Percentiles rank a stretch among this genome's conserved stretches.
phyloP scores from a whole-genome alignment of 768 basidiomycete genomes.

The Rhizopogon vinicolor region DNA sequence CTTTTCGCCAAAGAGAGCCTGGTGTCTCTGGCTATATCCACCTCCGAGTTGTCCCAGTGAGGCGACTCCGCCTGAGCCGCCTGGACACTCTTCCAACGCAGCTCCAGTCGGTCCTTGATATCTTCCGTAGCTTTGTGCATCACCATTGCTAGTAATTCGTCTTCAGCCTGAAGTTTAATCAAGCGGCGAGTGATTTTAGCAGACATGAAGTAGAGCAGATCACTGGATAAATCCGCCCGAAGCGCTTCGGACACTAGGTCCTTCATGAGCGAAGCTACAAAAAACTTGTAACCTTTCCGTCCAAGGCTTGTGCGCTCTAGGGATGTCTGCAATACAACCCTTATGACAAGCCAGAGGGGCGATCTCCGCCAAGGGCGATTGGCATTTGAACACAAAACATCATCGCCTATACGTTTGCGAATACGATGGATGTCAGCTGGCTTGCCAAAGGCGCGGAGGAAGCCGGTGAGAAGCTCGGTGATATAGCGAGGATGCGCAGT shows the following conservation, averaged over 20 bases:
- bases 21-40: slow-evolving; percentile 27
- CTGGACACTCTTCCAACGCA: slow-evolving; percentile 31
- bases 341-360: slow-evolving; percentile 44
- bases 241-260: slow-evolving; percentile 17
- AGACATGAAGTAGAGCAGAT: slow-evolving; percentile 24
- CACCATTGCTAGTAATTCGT: slow-evolving; percentile 7
- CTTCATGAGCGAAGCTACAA: slow-evolving; percentile 38
- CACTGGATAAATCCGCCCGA: slow-evolving; percentile 8
- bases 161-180: slow-evolving; percentile 18
- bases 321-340: slow-evolving; percentile 37
- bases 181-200: slow-evolving; percentile 22
- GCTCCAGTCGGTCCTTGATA: slow-evolving; percentile 16
- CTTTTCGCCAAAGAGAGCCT: slow-evolving; percentile 27
- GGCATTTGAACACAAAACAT: slow-evolving; percentile 13
- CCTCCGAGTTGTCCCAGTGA: slow-evolving; percentile 17
- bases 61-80: slow-evolving; percentile 16
- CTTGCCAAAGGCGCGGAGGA: slow-evolving; percentile 11
- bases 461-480: slow-evolving; percentile 18
- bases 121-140: slow-evolving; percentile 29
- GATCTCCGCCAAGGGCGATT: slow-evolving; percentile 42
- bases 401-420: slow-evolving; percentile 21
- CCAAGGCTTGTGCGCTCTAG: slow-evolving; percentile 8
- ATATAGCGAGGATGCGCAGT: slow-evolving; percentile 18
- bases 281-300: slow-evolving; percentile 36
- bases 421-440: slow-evolving; percentile 12